phyloP scores from a whole-genome alignment of 441 rosid species.

The Erysimum pusillum region DNA sequence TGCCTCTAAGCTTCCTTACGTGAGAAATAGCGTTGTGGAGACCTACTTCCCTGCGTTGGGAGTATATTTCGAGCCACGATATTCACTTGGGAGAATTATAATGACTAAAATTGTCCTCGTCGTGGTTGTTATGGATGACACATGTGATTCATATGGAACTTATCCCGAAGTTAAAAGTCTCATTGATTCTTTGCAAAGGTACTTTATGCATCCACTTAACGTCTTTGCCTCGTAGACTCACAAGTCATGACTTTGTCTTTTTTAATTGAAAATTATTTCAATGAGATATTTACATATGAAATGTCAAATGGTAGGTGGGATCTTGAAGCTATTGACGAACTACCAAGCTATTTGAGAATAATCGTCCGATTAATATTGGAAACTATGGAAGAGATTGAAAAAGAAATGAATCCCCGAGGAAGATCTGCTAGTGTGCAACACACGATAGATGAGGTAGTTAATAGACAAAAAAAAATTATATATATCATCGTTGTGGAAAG shows the following conservation, averaged over 20 bases:
- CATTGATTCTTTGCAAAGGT: background rate
- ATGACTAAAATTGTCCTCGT: background rate
- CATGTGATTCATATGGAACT: slow-evolving; percentile 28
- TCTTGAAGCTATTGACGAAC: slow-evolving; percentile 28
- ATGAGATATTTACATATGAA: background rate
- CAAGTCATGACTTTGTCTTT: too few relatives aligned
- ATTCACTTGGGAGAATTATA: slow-evolving; percentile 37
- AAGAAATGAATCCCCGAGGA: slow-evolving; percentile 26
- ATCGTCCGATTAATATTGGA: slow-evolving; percentile 29
- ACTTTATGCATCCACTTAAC: background rate
- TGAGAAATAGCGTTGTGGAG: slow-evolving; percentile 49
- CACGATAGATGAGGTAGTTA: slow-evolving; percentile 5
- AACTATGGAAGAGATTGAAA: slow-evolving; percentile 22
- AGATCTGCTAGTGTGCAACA: slow-evolving; percentile 19
- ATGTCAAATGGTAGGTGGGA: slow-evolving; percentile 47
- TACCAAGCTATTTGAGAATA: slow-evolving; percentile 45
- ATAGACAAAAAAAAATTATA: background rate
- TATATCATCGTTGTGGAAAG: background rate
- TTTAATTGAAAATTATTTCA: background rate
- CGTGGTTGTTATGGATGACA: background rate
- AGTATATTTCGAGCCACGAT: slow-evolving; percentile 47
- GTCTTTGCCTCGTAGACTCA: background rate
- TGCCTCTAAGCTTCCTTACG: slow-evolving; percentile 24
- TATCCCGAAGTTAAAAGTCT: slow-evolving; percentile 17
- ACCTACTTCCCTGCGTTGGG: slow-evolving; percentile 14